phyloP scores from a whole-genome alignment of 495 filamentous ascomycete genomes.

The Hypoxylon rickii region DNA sequence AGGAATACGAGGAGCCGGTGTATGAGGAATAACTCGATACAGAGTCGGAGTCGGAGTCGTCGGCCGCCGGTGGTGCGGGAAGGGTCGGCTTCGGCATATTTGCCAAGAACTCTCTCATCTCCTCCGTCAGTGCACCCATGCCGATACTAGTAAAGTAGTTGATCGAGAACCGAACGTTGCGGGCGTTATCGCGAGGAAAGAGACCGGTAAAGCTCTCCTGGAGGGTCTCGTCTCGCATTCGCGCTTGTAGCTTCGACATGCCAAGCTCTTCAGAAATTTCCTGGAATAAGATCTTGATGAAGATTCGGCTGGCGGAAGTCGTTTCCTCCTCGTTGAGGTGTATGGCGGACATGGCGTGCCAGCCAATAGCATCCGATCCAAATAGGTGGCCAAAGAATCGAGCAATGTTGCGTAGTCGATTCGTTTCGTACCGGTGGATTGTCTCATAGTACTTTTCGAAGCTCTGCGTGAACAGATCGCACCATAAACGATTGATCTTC shows the following conservation, averaged over 20 bases:
- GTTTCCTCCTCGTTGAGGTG: slow-evolving; percentile 97
- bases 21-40: slow-evolving; percentile 71
- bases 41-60: slow-evolving; percentile 64
- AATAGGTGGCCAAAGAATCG: slow-evolving; percentile 93
- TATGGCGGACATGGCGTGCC: slow-evolving; percentile 84
- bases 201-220: slow-evolving; percentile 81
- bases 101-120: slow-evolving; percentile 88
- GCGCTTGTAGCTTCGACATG: slow-evolving; percentile 73
- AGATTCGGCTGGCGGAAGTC: slow-evolving; percentile 92
- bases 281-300: slow-evolving; percentile 97
- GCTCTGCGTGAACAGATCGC: slow-evolving; percentile 81
- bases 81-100: slow-evolving; percentile 79
- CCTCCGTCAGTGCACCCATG: slow-evolving; percentile 91
- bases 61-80: slow-evolving; percentile 63
- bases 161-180: slow-evolving; percentile 94
- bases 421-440: slow-evolving; percentile 95
- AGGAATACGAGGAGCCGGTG: slow-evolving; percentile 58
- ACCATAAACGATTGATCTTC: slow-evolving; percentile 94
- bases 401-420: slow-evolving; percentile 90
- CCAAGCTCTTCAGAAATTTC: slow-evolving; percentile 87
- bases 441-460: slow-evolving; percentile 96
- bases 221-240: slow-evolving; percentile 75
- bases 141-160: slow-evolving; percentile 99
- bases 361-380: slow-evolving; percentile 83
- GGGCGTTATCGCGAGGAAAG: slow-evolving; percentile 86